Conservation (phyloP, 23 red algal species). For the Gracilaria caudata region DNA sequence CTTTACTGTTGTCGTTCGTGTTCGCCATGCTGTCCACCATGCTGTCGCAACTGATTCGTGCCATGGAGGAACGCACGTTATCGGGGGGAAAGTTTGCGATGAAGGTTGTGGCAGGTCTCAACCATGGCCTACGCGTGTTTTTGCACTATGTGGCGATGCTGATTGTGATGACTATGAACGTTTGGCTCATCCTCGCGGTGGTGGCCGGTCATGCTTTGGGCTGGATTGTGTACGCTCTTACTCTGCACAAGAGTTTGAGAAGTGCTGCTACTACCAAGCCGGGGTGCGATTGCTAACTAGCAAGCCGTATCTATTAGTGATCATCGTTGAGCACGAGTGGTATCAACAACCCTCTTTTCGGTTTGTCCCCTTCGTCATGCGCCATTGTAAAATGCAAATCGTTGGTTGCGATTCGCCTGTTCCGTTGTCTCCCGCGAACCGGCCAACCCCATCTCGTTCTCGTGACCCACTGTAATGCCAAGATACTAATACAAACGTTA, state of each 20-base stretch:
- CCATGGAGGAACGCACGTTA: conserved; percentile 25
- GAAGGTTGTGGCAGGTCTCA: conserved; percentile 10
- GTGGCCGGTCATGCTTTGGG: conserved; percentile 71
- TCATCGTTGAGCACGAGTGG: no score
- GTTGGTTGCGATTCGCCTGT: no score
- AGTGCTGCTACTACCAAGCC: not conserved
- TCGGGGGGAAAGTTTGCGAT: not conserved
- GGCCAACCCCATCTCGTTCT: no score
- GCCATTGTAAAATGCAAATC: no score
- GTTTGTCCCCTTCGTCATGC: no score
- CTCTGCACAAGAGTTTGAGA: not conserved
- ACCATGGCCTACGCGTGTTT: conserved; percentile 20
- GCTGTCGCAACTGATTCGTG: conserved; percentile 13
- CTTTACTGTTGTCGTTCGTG: conserved; percentile 36
- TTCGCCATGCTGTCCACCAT: conserved; percentile 61
- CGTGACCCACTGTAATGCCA: no score
- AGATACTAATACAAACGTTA: no score
- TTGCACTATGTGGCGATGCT: conserved; percentile 88
- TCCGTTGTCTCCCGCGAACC: no score
- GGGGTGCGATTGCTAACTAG: conserved; percentile 24
- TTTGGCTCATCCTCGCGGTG: conserved; percentile 80
- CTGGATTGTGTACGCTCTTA: conserved; percentile 48
- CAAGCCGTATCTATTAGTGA: no score
- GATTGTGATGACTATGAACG: conserved; percentile 86
- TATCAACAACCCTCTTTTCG: no score